A percentile compares a stretch with the other conserved stretches of the same genome.
Evolutionary conservation across 2,329 filamentous ascomycete genomes (phyloP).

Genomic region (Aspergillus piperis): DNA sequence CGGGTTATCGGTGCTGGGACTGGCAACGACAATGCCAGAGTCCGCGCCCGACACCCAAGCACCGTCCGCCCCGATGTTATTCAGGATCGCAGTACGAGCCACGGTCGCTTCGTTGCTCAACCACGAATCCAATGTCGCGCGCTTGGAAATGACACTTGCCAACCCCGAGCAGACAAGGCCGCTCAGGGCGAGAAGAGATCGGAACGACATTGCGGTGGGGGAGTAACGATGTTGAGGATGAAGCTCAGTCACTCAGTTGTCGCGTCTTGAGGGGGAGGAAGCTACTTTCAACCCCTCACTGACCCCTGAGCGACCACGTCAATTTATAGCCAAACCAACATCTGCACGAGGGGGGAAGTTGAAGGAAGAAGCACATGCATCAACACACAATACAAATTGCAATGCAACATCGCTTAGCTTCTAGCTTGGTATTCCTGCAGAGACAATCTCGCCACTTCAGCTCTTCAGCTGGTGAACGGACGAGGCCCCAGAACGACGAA

Average conservation of each 20-base stretch:
- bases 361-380: background rate
- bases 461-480: background rate
- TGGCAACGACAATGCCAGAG: slow-evolving; percentile 16
- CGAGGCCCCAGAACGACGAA: background rate
- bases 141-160: background rate
- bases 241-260: background rate
- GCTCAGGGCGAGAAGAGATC: background rate
- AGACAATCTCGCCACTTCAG: background rate
- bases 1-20: slow-evolving; percentile 40
- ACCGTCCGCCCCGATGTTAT: slow-evolving; percentile 16
- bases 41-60: slow-evolving; percentile 10
- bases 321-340: background rate
- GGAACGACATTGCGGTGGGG: background rate
- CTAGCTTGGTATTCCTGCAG: background rate
- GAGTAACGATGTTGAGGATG: background rate
- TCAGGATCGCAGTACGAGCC: slow-evolving; percentile 13
- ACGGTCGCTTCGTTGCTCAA: slow-evolving; percentile 9
- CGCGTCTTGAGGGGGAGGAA: background rate
- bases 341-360: background rate
- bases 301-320: background rate
- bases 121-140: slow-evolving; percentile 11
- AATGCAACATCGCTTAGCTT: background rate
- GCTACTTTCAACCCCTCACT: too few relatives aligned
- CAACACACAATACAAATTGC: background rate
- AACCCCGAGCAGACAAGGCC: background rate